Conservation (phyloP, 371 early-diverging fungal genomes). For the Mucor saturninus region DNA sequence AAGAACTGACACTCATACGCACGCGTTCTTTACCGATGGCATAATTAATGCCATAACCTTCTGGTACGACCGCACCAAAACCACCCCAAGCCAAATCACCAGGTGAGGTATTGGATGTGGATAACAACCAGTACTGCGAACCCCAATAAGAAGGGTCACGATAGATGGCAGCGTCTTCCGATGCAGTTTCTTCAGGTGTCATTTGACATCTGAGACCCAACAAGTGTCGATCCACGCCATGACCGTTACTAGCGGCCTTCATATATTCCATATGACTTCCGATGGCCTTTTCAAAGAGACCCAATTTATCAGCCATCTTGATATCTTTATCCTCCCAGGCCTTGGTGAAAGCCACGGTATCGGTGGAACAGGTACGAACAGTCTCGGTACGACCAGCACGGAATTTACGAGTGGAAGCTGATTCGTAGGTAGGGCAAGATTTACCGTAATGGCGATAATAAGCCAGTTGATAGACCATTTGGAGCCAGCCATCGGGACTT, state of each 20-base stretch:
- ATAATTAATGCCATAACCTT: conserved; percentile 93
- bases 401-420: conserved; percentile 82
- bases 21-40: conserved; percentile 80
- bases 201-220: conserved; percentile 79
- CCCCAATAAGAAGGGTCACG: conserved; percentile 73
- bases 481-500: conserved; percentile 87
- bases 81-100: conserved; percentile 77
- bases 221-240: conserved; percentile 88
- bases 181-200: conserved; percentile 73
- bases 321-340: conserved; percentile 67
- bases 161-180: conserved; percentile 68
- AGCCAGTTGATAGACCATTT: conserved; percentile 87
- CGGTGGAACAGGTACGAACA: conserved; percentile 70
- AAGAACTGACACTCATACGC: conserved; percentile 80
- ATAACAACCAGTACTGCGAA: conserved; percentile 71
- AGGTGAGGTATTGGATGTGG: conserved; percentile 87
- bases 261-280: conserved; percentile 72
- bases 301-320: conserved; percentile 61
- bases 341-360: conserved; percentile 69
- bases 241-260: conserved; percentile 69
- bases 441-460: conserved; percentile 76
- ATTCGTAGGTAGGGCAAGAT: conserved; percentile 82
- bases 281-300: conserved; percentile 64
- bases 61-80: conserved; percentile 76
- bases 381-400: conserved; percentile 89